Evolutionary conservation across 257 asterid species (phyloP), one percentile per base, ranked within the genome.

Genomic region (Scutellaria galericulata): DNA sequence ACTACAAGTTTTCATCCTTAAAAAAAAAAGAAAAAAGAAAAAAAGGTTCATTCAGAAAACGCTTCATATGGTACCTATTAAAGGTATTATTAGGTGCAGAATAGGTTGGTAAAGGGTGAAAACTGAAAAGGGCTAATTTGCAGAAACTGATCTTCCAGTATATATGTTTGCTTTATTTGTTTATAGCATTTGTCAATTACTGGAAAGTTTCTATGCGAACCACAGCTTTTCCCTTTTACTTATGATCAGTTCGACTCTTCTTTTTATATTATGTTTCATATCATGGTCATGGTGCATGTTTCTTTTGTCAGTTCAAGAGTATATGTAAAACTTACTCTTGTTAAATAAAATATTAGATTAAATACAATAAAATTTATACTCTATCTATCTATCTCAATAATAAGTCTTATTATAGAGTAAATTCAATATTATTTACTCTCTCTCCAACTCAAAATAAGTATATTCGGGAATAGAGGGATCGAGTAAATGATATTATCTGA

Each of bases 91-190:
- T 45, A 51, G 52, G 5, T 51, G 31, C 15, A 51, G 27, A 51
- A 10, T 66, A n/a, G 20, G 14, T 40, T 56, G 52, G 22, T 42
- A 55, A 24, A 53, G 24, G 55, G 55, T 68, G 18, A 56, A 56
- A 56, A 56, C 27, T 24, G 27, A 24, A 24, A 24, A 24, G 27
- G 27, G 27, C 27, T 24, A 24, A 3, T 6, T 53, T 53, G 20
- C 31, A 18, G 8, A 53, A 53, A 15, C 31, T 15, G 18, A 53
- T 53, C 5, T 24, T 27, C 63, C 65, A 4, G 18, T 14, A 47
- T 37, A 12, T 18, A 57, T 37, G 18, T 41, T 69, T 69, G 44
- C 5, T 69, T 69, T 41, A 8, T 69, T 56, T 70, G 47, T 58
- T 13, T 35, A 64, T 46, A 48, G 9, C 40, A 58, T 59, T 45